These are phyloP conservation scores for Oryza officinalis DNA, from an alignment of 176 grass and related monocot genomes.

Conservation along the genomic window DNA sequence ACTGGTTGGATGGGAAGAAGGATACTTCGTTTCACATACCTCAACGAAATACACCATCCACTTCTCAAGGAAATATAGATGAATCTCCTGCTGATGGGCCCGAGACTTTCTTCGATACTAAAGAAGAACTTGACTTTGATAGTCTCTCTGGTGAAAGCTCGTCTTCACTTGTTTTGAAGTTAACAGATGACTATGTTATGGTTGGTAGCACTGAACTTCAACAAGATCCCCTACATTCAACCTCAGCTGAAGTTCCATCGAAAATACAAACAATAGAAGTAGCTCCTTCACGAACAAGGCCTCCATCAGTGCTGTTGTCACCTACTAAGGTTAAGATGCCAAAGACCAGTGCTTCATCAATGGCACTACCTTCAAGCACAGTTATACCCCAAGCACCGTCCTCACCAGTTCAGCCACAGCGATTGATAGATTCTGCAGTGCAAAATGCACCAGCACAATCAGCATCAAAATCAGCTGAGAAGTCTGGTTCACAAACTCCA, in stretches of 20 bases:
- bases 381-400: neutral
- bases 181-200: constrained; percentile 29
- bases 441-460: constrained; percentile 21
- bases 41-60: constrained; percentile 34
- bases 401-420: constrained; percentile 12
- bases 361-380: constrained; percentile 29
- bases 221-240: constrained; percentile 27
- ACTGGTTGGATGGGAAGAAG: constrained; percentile 70
- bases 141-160: constrained; percentile 32
- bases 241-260: constrained; percentile 13
- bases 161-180: constrained; percentile 27
- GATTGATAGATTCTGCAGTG: constrained; percentile 8
- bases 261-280: constrained; percentile 23
- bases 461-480: neutral
- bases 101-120: constrained; percentile 46
- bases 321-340: constrained; percentile 34
- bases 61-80: constrained; percentile 36
- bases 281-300: neutral
- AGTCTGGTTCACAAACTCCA: constrained; percentile 41
- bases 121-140: constrained; percentile 46
- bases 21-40: constrained; percentile 41
- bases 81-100: constrained; percentile 23
- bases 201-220: constrained; percentile 30
- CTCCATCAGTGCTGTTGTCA: constrained; percentile 22
- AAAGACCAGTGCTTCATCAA: constrained; percentile 35